Percentiles rank a stretch among this genome's conserved stretches.
phyloP scores from a whole-genome alignment of 345 rosid species.

The Eucalyptus sideroxylon region DNA sequence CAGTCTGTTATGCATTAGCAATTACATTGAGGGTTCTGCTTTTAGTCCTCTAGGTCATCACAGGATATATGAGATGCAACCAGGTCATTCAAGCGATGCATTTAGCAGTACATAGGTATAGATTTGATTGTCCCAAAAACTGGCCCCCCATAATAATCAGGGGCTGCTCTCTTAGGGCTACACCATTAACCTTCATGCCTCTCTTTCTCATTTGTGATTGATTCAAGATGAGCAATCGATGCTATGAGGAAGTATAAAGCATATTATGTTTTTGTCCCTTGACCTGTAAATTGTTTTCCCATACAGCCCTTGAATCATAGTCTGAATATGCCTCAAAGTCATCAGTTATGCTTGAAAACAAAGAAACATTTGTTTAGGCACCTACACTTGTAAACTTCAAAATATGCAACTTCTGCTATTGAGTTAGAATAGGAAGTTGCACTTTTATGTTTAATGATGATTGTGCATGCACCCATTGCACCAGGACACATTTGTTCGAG shows the following conservation, averaged over 20 bases:
- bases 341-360: neutral
- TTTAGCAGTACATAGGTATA: neutral
- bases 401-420: neutral
- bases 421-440: neutral
- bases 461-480: neutral
- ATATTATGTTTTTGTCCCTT: neutral
- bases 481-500: slow-evolving; percentile 29
- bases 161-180: neutral
- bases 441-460: neutral
- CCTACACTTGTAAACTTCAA: neutral
- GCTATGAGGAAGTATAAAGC: neutral
- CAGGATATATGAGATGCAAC: neutral
- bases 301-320: neutral
- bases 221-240: neutral
- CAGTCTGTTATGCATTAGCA: neutral
- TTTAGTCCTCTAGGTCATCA: neutral
- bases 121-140: neutral
- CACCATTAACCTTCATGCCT: neutral
- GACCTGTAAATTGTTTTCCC: neutral
- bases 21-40: neutral
- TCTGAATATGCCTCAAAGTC: neutral
- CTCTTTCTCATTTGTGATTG: neutral
- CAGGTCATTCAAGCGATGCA: neutral
- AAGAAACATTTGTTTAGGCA: neutral
- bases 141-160: neutral